These are phyloP conservation scores for Limonium bicolor DNA, from an alignment of 148 eudicot species.

Conservation along the genomic window DNA sequence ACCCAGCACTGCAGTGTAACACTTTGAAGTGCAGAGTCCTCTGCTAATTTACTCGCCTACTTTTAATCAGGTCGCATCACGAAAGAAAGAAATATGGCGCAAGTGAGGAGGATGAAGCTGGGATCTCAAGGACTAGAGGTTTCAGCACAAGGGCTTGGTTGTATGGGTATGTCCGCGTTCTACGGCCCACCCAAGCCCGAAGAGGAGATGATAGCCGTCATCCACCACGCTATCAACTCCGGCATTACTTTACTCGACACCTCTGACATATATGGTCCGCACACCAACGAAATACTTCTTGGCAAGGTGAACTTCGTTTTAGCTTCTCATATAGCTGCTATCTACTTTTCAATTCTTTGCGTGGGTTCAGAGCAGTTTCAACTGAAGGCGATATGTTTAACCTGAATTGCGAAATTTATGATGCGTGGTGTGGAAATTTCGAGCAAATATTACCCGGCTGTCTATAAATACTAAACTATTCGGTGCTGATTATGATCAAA, in stretches of 20 bases:
- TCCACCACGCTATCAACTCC: conserved; percentile 16
- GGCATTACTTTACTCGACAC: conserved; percentile 28
- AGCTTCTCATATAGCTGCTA: background rate
- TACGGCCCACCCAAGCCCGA: conserved; percentile 22
- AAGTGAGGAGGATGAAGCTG: conserved; percentile 14
- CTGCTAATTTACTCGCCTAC: no score
- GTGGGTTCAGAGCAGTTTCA: background rate
- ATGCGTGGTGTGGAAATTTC: background rate
- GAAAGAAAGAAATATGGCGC: background rate
- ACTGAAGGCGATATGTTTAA: conserved; percentile 3
- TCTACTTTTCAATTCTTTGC: background rate
- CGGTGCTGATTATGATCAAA: no score
- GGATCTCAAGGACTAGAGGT: conserved; percentile 23
- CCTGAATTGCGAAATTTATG: background rate
- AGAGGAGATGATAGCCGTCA: conserved; percentile 18
- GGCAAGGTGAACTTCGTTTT: conserved; percentile 16
- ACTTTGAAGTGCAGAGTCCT: no score
- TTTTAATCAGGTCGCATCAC: no score
- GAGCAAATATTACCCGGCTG: no score
- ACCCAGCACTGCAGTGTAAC: no score
- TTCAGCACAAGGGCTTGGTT: conserved; percentile 23
- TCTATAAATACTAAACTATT: no score
- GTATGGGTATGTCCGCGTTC: conserved; percentile 21
- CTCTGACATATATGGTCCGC: conserved; percentile 26
- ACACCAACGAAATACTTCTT: conserved; percentile 26